Conservation (phyloP, 1,139 yeast species). For the Blastobotrys proliferans region DNA sequence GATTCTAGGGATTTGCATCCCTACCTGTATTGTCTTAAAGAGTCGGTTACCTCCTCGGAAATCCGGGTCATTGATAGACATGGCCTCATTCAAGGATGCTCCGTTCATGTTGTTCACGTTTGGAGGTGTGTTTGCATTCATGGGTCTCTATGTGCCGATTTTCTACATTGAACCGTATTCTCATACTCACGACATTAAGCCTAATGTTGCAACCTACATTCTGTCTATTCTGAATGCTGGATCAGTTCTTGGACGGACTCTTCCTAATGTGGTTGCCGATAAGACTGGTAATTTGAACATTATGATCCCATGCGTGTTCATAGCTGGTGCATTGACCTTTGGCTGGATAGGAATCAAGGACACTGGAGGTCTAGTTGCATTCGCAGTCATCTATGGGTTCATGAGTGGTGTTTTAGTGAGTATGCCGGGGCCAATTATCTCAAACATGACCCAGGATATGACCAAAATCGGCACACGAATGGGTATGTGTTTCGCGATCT, state of each 20-base stretch:
- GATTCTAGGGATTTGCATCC: conserved; percentile 23
- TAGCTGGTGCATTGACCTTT: conserved; percentile 23
- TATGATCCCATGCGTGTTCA: conserved; percentile 31
- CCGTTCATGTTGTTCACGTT: conserved; percentile 29
- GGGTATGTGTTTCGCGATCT: conserved; percentile 57
- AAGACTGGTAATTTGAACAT: conserved; percentile 45
- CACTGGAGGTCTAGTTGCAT: conserved; percentile 41
- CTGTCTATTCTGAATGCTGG: conserved; percentile 52
- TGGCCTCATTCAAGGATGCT: conserved; percentile 30
- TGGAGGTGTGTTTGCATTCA: conserved; percentile 32
- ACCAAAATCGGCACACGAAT: conserved; percentile 42
- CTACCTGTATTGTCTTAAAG: conserved; percentile 25
- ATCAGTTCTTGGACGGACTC: conserved; percentile 47
- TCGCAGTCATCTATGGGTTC: conserved; percentile 47
- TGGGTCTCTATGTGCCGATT: conserved; percentile 36
- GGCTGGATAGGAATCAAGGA: conserved; percentile 41
- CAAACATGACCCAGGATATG: conserved; percentile 50
- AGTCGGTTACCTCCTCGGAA: conserved; percentile 32
- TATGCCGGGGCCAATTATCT: conserved; percentile 40
- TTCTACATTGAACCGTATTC: conserved; percentile 36
- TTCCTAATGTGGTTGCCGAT: conserved; percentile 48
- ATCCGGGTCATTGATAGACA: conserved; percentile 30
- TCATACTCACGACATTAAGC: conserved; percentile 21
- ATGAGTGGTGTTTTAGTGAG: conserved; percentile 45
- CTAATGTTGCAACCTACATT: conserved; percentile 28